Percentiles rank a stretch among this genome's conserved stretches.
These are phyloP conservation scores for Suillus variegatus DNA, from an alignment of 768 basidiomycete species.

Conservation along the genomic window DNA sequence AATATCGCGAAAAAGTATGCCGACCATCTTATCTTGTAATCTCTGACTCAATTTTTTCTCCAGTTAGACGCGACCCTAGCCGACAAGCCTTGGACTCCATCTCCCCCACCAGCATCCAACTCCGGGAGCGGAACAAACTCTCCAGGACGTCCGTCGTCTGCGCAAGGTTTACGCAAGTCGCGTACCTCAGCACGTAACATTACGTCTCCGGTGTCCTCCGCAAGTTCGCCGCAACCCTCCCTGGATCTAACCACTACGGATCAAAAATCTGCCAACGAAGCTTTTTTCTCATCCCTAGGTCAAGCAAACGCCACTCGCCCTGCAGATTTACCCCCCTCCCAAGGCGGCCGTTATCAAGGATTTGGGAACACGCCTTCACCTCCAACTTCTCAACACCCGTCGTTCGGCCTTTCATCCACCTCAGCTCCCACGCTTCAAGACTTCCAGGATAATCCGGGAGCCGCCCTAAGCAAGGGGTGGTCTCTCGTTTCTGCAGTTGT, in stretches of 20 bases:
- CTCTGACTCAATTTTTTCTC: slow-evolving; percentile 20
- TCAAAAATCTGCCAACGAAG: slow-evolving; percentile 82
- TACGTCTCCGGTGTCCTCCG: slow-evolving; percentile 48
- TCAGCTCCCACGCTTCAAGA: slow-evolving; percentile 79
- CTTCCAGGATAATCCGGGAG: slow-evolving; percentile 82
- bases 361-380: slow-evolving; percentile 85
- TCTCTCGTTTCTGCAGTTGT: slow-evolving; percentile 90
- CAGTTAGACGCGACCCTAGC: slow-evolving; percentile 80
- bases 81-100: slow-evolving; percentile 78
- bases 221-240: slow-evolving; percentile 44
- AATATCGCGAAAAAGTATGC: slow-evolving; percentile 90
- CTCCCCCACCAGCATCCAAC: slow-evolving; percentile 58
- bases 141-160: slow-evolving; percentile 66
- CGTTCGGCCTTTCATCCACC: slow-evolving; percentile 74
- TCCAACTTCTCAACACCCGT: slow-evolving; percentile 55
- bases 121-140: slow-evolving; percentile 37
- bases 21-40: background rate
- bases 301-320: slow-evolving; percentile 78
- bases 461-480: slow-evolving; percentile 93
- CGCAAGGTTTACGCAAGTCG: slow-evolving; percentile 87
- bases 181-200: slow-evolving; percentile 65
- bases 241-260: slow-evolving; percentile 43
- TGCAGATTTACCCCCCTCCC: slow-evolving; percentile 82
- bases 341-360: slow-evolving; percentile 91
- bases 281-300: slow-evolving; percentile 84